Base-by-base conservation (phyloP, 1,284 basidiomycete species). In the Anthracocystis walkeri region DNA sequence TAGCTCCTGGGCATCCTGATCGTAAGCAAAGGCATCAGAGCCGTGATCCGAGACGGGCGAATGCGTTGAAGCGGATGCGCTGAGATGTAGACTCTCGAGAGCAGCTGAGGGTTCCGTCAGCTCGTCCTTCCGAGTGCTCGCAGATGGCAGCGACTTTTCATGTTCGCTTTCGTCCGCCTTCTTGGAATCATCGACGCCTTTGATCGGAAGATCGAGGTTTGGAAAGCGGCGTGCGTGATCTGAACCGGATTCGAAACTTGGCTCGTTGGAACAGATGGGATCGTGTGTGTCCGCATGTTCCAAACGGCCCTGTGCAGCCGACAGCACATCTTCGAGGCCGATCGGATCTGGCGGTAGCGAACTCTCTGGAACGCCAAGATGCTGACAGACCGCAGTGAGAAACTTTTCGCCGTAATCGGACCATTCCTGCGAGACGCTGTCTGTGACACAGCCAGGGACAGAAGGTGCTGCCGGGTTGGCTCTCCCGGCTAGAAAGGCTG, bases 301-400 rank as follows among this genome's bases (percentile, higher is more conserved):
- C 10, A 75, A 25, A 6, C 72, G 72, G 23, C 72, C 72, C 14
- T 61, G 62, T 3, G 72, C 72, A 40, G 72, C 72, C 7, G 62
- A 59, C 0, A 80, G 60, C 0, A 82, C 75, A 25, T 81, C 79
- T 27, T 80, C 78, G 27, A 80, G 67, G 33, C 69, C 65, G 46
- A 75, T 72, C 3, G 69, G 66, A 12, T 60, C 68, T n/a, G 77
- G 80, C 0, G 81, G 81, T 10, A 82, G 50, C 18, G 70, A 60
- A 46, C 73, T 65, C 41, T 64, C 54, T 6, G 57, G 56, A 14
- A 82, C 49, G 16, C 80, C 81, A 31, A 82, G 74, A 58, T 82
- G 81, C 70, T 82, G 81, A 42, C 81, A 82, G 16, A 77, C 78
- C 6, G 81, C 81, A n/a, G 64, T 79, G 12, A 81, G 40, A 53